phyloP scores from a whole-genome alignment of 345 rosid genomes.

The Hibiscus mutabilis region DNA sequence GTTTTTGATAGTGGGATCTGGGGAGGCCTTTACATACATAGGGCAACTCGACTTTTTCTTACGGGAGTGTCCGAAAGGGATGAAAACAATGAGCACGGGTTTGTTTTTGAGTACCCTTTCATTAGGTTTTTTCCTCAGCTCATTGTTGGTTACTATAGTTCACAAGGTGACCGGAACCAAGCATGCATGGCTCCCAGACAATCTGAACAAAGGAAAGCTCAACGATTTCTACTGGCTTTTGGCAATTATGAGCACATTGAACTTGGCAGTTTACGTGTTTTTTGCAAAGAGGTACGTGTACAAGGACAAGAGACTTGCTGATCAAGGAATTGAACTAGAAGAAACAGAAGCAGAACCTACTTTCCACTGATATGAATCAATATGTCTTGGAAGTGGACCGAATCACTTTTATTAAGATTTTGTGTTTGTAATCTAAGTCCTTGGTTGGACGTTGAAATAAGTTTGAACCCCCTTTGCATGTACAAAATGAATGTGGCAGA shows the following conservation, averaged over 20 bases:
- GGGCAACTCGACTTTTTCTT: slow-evolving; percentile 92
- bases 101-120: slow-evolving; percentile 81
- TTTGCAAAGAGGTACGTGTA: slow-evolving; percentile 89
- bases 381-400: background rate
- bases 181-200: slow-evolving; percentile 77
- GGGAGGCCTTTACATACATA: slow-evolving; percentile 81
- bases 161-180: slow-evolving; percentile 45
- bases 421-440: slow-evolving; percentile 4
- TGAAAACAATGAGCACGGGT: slow-evolving; percentile 98
- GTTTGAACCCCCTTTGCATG: slow-evolving; percentile 2
- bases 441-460: background rate
- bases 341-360: slow-evolving; percentile 39
- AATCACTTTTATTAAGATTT: slow-evolving; percentile 4
- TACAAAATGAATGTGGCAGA: slow-evolving; percentile 2
- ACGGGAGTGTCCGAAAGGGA: slow-evolving; percentile 94
- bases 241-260: slow-evolving; percentile 53
- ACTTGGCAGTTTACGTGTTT: slow-evolving; percentile 42
- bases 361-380: slow-evolving; percentile 24
- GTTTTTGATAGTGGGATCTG: slow-evolving; percentile 73
- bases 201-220: slow-evolving; percentile 74
- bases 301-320: slow-evolving; percentile 79
- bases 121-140: slow-evolving; percentile 78
- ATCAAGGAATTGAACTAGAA: slow-evolving; percentile 58
- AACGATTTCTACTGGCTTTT: slow-evolving; percentile 83
- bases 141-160: slow-evolving; percentile 61